Conservation (phyloP, 805 yeast genomes). For the Hanseniaspora mollemarum region DNA sequence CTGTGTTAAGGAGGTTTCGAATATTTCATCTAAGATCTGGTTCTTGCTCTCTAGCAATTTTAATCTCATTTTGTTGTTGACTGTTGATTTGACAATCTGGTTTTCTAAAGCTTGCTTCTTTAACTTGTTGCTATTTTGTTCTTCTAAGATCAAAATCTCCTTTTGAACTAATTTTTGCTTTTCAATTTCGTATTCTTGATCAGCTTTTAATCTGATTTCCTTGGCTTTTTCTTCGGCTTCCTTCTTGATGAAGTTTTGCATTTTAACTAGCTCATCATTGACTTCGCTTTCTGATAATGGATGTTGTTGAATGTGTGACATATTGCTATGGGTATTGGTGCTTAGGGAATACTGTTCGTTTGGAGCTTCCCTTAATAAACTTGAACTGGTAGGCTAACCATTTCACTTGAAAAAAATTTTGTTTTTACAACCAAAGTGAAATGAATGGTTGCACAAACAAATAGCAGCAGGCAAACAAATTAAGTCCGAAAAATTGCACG, state of each 20-base stretch:
- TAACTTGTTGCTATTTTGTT: conserved; percentile 63
- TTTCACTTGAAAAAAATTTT: background rate
- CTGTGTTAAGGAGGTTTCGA: conserved; percentile 54
- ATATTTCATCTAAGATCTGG: conserved; percentile 60
- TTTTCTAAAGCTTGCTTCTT: conserved; percentile 88
- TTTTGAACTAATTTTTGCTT: conserved; percentile 89
- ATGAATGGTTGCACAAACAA: too few relatives aligned
- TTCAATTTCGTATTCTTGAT: conserved; percentile 97
- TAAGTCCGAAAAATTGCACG: too few relatives aligned
- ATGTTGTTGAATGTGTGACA: conserved; percentile 31
- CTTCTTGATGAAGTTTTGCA: conserved; percentile 97
- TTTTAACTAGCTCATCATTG: conserved; percentile 87
- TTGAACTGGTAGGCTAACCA: too few relatives aligned
- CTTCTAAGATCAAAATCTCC: conserved; percentile 81
- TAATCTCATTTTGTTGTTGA: conserved; percentile 89
- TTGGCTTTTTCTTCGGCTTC: conserved; percentile 98
- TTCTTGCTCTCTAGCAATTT: conserved; percentile 81
- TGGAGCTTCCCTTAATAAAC: too few relatives aligned
- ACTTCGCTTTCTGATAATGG: conserved; percentile 46
- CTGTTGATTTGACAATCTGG: conserved; percentile 89
- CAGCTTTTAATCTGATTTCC: conserved; percentile 90
- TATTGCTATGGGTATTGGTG: too few relatives aligned
- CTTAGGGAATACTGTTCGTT: too few relatives aligned
- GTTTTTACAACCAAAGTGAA: conserved; percentile 1
- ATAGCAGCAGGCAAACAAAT: too few relatives aligned